These are phyloP conservation scores for Sporisorium exsertum DNA, from an alignment of 1,284 basidiomycete genomes.

Conservation along the genomic window DNA sequence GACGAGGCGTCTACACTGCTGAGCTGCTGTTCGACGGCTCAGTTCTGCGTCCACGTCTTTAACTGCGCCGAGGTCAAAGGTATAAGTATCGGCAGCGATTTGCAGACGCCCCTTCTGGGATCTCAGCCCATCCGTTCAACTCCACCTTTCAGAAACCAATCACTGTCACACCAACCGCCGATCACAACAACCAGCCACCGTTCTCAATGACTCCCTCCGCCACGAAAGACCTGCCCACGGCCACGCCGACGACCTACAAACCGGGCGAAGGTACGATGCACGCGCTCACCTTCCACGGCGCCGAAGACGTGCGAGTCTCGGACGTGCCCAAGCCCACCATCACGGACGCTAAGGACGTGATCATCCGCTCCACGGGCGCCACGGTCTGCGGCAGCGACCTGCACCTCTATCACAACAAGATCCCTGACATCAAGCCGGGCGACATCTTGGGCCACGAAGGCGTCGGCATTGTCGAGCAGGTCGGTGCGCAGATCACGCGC, in stretches of 20 bases:
- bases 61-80: neutral
- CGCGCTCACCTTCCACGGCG: constrained; percentile 80
- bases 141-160: neutral
- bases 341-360: constrained; percentile 77
- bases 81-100: neutral
- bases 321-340: constrained; percentile 75
- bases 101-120: neutral
- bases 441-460: constrained; percentile 72
- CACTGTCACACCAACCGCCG: no score
- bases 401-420: constrained; percentile 68
- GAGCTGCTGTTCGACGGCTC: neutral
- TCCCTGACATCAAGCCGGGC: constrained; percentile 77
- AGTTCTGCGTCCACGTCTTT: neutral
- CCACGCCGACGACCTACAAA: constrained; percentile 32
- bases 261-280: constrained; percentile 37
- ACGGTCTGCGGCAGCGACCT: constrained; percentile 75
- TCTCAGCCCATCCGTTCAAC: no score
- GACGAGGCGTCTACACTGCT: neutral
- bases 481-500: constrained; percentile 50
- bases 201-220: neutral
- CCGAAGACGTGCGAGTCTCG: constrained; percentile 70
- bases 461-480: constrained; percentile 58
- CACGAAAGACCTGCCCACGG: constrained; percentile 21
- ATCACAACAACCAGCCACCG: no score
- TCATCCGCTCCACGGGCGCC: constrained; percentile 78